Conservation (phyloP, 2,329 filamentous ascomycete species). For the Metarhizium brunneum region DNA sequence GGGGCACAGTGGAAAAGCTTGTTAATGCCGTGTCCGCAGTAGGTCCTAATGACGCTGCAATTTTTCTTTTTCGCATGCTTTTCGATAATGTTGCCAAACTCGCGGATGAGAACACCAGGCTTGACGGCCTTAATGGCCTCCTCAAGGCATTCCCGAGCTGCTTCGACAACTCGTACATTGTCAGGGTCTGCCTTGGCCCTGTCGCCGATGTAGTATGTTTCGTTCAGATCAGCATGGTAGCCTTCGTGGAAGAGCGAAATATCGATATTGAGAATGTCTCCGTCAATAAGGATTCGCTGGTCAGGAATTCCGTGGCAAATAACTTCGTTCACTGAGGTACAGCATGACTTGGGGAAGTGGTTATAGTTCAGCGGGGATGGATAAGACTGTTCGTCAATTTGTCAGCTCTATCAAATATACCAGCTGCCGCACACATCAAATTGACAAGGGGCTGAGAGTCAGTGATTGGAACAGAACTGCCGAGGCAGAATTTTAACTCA, state of each 20-base stretch:
- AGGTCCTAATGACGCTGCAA: slow-evolving; percentile 90
- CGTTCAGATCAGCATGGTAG: slow-evolving; percentile 94
- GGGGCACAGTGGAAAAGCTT: slow-evolving; percentile 87
- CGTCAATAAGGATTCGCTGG: slow-evolving; percentile 74
- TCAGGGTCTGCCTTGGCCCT: slow-evolving; percentile 77
- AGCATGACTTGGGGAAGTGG: slow-evolving; percentile 95
- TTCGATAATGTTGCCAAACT: slow-evolving; percentile 91
- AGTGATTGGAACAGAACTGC: neutral
- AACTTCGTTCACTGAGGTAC: slow-evolving; percentile 91
- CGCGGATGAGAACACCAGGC: slow-evolving; percentile 83
- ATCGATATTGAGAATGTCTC: slow-evolving; percentile 96
- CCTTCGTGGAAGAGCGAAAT: slow-evolving; percentile 90
- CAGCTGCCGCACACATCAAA: neutral
- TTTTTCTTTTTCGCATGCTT: slow-evolving; percentile 79
- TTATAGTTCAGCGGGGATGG: slow-evolving; percentile 93
- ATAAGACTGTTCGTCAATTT: slow-evolving; percentile 59
- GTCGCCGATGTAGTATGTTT: slow-evolving; percentile 96
- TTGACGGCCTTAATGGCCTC: slow-evolving; percentile 86
- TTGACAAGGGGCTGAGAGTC: neutral
- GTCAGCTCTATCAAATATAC: neutral
- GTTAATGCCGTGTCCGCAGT: slow-evolving; percentile 94
- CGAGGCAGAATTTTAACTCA: slow-evolving; percentile 34
- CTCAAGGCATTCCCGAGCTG: slow-evolving; percentile 81
- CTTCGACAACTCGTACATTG: slow-evolving; percentile 81
- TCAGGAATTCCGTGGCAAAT: slow-evolving; percentile 99